Percentiles rank a stretch among this genome's conserved stretches.
phyloP scores from a whole-genome alignment of 495 filamentous ascomycete genomes.

The Cercophora scortea region DNA sequence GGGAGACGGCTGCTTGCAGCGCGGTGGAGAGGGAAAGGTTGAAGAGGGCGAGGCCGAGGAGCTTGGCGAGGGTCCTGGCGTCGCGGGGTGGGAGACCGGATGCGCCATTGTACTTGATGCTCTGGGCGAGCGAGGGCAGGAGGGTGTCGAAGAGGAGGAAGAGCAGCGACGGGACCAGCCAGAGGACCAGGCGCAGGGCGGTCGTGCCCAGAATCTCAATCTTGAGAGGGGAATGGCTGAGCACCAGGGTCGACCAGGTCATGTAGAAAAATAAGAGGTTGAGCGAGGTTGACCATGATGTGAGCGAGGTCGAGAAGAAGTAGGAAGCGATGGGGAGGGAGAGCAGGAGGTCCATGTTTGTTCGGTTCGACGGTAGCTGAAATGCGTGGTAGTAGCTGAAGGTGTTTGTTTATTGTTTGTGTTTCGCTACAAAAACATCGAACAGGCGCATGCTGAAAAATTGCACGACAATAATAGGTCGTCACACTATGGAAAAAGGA shows the following conservation, averaged over 20 bases:
- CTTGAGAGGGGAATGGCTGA: slow-evolving; percentile 65
- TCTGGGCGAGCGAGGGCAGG: slow-evolving; percentile 55
- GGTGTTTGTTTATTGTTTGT: no score
- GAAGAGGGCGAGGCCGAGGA: slow-evolving; percentile 48
- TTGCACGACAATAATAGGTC: no score
- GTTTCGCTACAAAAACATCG: no score
- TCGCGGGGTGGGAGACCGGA: slow-evolving; percentile 53
- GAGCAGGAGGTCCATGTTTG: slow-evolving; percentile 54
- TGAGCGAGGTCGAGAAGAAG: slow-evolving; percentile 44
- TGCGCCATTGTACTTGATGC: slow-evolving; percentile 63
- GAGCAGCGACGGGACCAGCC: slow-evolving; percentile 60
- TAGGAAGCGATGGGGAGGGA: slow-evolving; percentile 65
- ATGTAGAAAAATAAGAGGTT: slow-evolving; percentile 87
- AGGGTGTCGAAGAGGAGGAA: slow-evolving; percentile 69
- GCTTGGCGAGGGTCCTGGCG: slow-evolving; percentile 27
- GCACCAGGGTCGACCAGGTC: slow-evolving; percentile 79
- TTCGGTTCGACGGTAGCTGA: background rate
- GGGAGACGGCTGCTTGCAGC: slow-evolving; percentile 46
- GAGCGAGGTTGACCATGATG: slow-evolving; percentile 67
- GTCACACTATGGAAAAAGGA: no score
- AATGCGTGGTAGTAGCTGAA: no score
- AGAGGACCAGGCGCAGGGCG: slow-evolving; percentile 62
- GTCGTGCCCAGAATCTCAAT: slow-evolving; percentile 68
- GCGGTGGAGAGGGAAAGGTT: slow-evolving; percentile 56
- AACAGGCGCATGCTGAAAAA: no score